Percentiles rank a stretch among this genome's conserved stretches.
These are phyloP conservation scores for Pyrus betulifolia DNA, from an alignment of 306 rosid species.

Conservation along the genomic window DNA sequence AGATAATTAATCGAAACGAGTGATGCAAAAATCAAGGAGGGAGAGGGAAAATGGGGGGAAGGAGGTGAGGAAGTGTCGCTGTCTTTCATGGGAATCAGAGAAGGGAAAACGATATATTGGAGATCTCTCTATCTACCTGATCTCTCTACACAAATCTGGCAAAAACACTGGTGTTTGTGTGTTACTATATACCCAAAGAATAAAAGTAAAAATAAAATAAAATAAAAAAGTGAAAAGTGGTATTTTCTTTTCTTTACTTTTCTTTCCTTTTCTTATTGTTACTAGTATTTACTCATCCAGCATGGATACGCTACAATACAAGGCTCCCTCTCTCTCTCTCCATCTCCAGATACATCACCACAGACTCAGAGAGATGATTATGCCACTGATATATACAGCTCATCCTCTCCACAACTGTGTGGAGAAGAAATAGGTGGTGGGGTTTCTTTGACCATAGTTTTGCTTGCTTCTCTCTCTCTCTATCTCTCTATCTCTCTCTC, in stretches of 20 bases:
- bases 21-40: constrained; percentile 38
- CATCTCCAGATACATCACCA: neutral
- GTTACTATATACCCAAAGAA: constrained; percentile 18
- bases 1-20: neutral
- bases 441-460: neutral
- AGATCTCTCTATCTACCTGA: constrained; percentile 33
- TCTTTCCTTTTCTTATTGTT: constrained; percentile 4
- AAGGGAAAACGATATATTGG: constrained; percentile 46
- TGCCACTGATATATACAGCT: neutral
- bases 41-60: neutral
- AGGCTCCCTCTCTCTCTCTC: neutral
- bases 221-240: neutral
- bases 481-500: neutral
- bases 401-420: neutral
- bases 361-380: neutral
- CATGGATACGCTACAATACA: neutral
- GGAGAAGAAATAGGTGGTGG: neutral
- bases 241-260: neutral
- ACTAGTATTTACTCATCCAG: neutral
- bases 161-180: neutral
- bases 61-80: constrained; percentile 39
- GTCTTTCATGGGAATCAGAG: constrained; percentile 64
- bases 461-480: neutral
- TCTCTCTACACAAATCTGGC: constrained; percentile 45
- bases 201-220: constrained; percentile 6